Evolutionary conservation across 306 rosid genomes (phyloP), one percentile per base, ranked within the genome.

Genomic region (Trifolium repens): DNA sequence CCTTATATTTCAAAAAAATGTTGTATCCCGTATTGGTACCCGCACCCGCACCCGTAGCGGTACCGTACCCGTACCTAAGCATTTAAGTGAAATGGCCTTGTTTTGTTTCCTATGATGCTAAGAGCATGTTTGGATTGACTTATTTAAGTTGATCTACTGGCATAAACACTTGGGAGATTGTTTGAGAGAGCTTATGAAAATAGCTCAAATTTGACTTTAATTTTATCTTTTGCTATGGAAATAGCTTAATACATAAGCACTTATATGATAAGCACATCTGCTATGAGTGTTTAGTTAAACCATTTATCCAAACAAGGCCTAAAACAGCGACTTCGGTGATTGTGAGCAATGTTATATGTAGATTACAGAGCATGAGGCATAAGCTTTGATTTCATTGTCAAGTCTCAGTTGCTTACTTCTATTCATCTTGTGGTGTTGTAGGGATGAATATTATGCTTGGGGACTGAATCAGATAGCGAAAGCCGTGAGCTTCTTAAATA

Each of bases 381-480:
- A 27, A 9, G 5, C 40, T 61, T 68, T 77, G 69, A 39, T 58
- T 61, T 73, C 67, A 32, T 4, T 57, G 44, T 70, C 57, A 9
- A 53, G 44, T 57, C 62, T 69, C 39, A 14, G 15, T 64, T 73
- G 65, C 39, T 80, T 34, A 61, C 14, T 62, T 58, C 52, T 34
- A 24, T 47, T 70, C 15, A 24, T 26, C 53, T 73, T 16, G 67
- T 65, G 79, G 57, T 72, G 69, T 76, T 68, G 72, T 74, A 96
- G 99, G 93, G 98, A 96, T 84, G 99, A 96, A 74, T 96, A 96
- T 76, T 96, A 85, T 85, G 98, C 99, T 2, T 92, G 96, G 96
- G 99, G 99, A 66, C 89, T 96, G 80, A 78, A 86, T 83, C 99
- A 92, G 83, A 85, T 96, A 69, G 93, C 99, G 19, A 92, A 92